Percentiles rank a stretch among this genome's conserved stretches.
Conservation (phyloP, 2,329 filamentous ascomycete genomes). For the Aspergillus sp. region DNA sequence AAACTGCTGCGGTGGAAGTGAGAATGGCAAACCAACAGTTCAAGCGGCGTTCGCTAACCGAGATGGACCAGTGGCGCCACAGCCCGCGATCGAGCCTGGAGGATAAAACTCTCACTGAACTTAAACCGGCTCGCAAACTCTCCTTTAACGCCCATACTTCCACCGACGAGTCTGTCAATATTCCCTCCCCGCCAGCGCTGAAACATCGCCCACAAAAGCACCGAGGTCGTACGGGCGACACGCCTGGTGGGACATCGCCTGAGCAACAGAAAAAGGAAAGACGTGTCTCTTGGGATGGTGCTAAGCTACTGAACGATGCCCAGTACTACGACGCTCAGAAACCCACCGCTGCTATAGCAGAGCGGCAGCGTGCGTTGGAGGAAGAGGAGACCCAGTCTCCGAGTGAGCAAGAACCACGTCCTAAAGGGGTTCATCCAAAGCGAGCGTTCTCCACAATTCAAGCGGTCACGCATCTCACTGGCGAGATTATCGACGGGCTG, state of each 20-base stretch:
- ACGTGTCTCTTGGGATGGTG: conserved; percentile 40
- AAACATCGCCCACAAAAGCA: conserved; percentile 43
- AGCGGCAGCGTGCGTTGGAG: conserved; percentile 14
- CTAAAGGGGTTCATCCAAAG: conserved; percentile 8
- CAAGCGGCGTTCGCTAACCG: conserved; percentile 40
- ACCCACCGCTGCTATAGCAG: conserved; percentile 5
- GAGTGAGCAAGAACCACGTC: conserved; percentile 20
- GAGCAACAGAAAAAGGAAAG: conserved; percentile 31
- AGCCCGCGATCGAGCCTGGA: conserved; percentile 32
- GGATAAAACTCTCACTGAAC: conserved; percentile 31
- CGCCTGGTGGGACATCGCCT: conserved; percentile 14
- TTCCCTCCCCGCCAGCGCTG: conserved; percentile 41
- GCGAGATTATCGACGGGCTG: conserved; percentile 39
- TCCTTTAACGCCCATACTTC: conserved; percentile 31
- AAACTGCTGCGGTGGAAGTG: conserved; percentile 37
- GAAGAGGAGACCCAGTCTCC: conserved; percentile 16
- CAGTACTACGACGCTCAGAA: conserved; percentile 16
- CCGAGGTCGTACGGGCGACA: conserved; percentile 29
- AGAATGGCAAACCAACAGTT: conserved; percentile 39
- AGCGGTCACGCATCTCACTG: conserved; percentile 35
- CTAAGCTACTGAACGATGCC: conserved; percentile 33
- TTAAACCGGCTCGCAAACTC: conserved; percentile 31
- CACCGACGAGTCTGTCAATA: conserved; percentile 25
- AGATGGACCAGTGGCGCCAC: conserved; percentile 38
- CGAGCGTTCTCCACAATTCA: conserved; percentile 25